Conservation (phyloP, 192 early-diverging fungal genomes). For the Spizellomyces punctatus region DNA sequence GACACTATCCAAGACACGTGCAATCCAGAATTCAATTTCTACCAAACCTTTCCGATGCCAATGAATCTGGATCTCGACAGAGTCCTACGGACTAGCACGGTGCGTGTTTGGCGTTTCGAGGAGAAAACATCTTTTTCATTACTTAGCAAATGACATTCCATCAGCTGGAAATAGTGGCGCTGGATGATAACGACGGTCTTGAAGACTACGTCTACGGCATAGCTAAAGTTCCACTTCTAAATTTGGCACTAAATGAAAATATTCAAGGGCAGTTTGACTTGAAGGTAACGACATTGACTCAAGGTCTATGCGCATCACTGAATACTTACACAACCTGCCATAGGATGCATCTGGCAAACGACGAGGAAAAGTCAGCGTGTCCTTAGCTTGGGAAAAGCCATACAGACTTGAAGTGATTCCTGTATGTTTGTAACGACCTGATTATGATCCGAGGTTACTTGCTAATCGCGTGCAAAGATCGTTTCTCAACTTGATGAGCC, state of each 20-base stretch:
- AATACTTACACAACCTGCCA: neutral
- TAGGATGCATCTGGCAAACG: constrained; percentile 35
- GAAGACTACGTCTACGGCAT: constrained; percentile 46
- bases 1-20: constrained; percentile 37
- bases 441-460: neutral
- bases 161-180: constrained; percentile 32
- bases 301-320: neutral
- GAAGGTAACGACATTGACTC: neutral
- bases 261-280: constrained; percentile 40
- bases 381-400: constrained; percentile 46
- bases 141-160: neutral
- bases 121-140: neutral
- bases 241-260: constrained; percentile 33
- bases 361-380: constrained; percentile 33
- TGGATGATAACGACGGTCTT: constrained; percentile 44
- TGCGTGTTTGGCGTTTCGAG: neutral
- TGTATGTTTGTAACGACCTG: constrained; percentile 2
- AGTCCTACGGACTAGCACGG: constrained; percentile 36
- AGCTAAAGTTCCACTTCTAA: constrained; percentile 33
- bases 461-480: neutral
- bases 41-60: constrained; percentile 35
- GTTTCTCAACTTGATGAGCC: constrained; percentile 23
- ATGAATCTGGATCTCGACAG: constrained; percentile 49
- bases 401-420: constrained; percentile 37
- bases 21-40: constrained; percentile 44